Base-by-base conservation (phyloP, 345 rosid genomes). In the Brassica cretica region DNA sequence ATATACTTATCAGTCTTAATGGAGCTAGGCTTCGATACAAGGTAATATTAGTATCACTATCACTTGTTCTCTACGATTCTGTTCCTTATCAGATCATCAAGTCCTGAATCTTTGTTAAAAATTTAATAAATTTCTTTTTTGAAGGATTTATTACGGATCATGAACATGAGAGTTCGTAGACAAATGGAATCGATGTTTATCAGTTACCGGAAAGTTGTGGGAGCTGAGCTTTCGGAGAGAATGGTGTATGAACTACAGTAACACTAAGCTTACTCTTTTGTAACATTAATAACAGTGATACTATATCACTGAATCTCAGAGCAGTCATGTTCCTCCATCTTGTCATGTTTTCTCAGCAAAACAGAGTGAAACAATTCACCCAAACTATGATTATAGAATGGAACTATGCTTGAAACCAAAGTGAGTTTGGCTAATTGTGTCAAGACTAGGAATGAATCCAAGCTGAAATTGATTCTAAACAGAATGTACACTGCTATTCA, bases 191-290 rank as follows among this genome's bases (percentile, higher is more conserved):
- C 86, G 14, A 90, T 78, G 80, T 71, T 92, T 86, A 78, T n/a
- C 11, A 83, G 72, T 61, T 92, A 89, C 77, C 66, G 39, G 77
- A 88, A 76, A 71, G 87, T 78, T 30, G 95, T 94, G 0, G 98
- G 98, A 30, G 76, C 64, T 62, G 87, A 89, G 82, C 83, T 92
- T 60, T 87, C 95, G 0, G 85, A 88, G 88, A 87, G 83, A 77
- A 90, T 88, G 85, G 88, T 88, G 27, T 89, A 88, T 83, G 80
- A 86, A 35, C 91, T 91, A 25, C 84, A 76, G 73, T 89, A 84
- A 80, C 76, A 66, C 25, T 49, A 27, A 27, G 30, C 30, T 27
- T 58, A n/a, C 35, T 46, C 18, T 41, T 59, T 32, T 78, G 63
- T 59, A 37, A 65, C 76, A 72, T 78, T 37, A 27, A 27, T 53